phyloP scores from a whole-genome alignment of 352 stramenopile genomes.

The Saprolegnia parasitica region DNA sequence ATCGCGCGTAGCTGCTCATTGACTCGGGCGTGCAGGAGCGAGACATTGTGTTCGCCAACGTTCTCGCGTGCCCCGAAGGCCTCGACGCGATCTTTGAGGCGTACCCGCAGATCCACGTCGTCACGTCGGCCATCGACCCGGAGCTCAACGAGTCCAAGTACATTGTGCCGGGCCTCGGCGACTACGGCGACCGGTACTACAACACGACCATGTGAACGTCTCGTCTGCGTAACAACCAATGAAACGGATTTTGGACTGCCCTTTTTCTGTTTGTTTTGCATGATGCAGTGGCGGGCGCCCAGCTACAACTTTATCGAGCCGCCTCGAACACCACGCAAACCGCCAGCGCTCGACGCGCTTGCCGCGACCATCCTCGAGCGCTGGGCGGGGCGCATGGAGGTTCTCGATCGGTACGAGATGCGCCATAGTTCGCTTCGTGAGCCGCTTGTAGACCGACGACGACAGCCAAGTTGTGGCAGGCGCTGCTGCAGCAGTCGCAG shows the following conservation, averaged over 20 bases:
- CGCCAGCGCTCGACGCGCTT: constrained; percentile 6
- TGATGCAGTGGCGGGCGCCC: background rate
- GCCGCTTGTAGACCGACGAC: background rate
- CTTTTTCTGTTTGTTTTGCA: background rate
- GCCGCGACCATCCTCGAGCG: constrained; percentile 5
- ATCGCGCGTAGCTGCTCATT: constrained; percentile 56
- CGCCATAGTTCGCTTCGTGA: background rate
- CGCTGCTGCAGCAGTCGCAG: constrained; percentile 15
- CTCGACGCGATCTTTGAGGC: constrained; percentile 65
- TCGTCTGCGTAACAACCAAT: background rate
- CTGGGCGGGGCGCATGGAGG: constrained; percentile 11
- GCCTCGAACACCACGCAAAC: background rate
- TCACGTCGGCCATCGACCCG: constrained; percentile 76
- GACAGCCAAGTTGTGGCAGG: constrained; percentile 22
- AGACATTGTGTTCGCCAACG: constrained; percentile 94
- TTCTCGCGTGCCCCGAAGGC: constrained; percentile 91
- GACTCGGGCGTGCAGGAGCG: constrained; percentile 75
- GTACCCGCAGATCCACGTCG: constrained; percentile 76
- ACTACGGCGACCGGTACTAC: constrained; percentile 94
- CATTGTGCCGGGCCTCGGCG: constrained; percentile 93
- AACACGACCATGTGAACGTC: constrained; percentile 25
- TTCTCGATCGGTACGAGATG: background rate
- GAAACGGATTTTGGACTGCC: background rate
- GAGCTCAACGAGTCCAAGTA: constrained; percentile 93
- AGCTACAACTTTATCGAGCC: constrained; percentile 26